Base-by-base conservation (phyloP, 2,329 filamentous ascomycete species). In the Colletotrichum sp. region DNA sequence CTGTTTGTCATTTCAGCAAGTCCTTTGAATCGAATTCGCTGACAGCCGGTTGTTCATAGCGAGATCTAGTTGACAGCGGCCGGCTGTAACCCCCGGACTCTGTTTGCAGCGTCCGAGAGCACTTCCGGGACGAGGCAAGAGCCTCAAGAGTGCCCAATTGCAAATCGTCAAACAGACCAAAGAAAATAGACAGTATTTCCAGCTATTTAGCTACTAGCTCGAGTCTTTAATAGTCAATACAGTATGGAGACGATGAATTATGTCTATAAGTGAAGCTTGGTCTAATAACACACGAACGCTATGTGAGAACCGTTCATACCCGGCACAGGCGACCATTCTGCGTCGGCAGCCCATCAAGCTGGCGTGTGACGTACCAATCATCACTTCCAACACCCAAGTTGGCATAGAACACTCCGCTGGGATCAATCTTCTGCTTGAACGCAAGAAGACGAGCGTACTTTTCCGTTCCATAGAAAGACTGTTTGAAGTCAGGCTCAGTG, bases 351-450 rank as follows among this genome's bases (percentile, higher is more conserved):
- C 73, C 69, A 7, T 76, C 69, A 28, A 60, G 60, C 18, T 72
- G 49, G 21, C 74, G 30, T 4, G 76, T 77, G 21, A 80, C 59
- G 15, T 76, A 78, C 76, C 79, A 80, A 4, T 55, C 74, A 65
- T 83, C 81, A 13, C 81, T 80, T 1, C 81, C 82, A 4, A 83
- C 81, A 10, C 78, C 80, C 18, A 79, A 79, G 7, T 76, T 78
- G 30, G 79, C 80, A 64, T 80, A 83, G 39, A 85, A 83, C 0
- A 84, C 36, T 7, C 73, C 71, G 8, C 76, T 68, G 5, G 83
- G 82, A 24, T 85, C 83, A 36, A 80, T 78, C 77, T 80, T 79
- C 34, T 80, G 77, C 79, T 84, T 85, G 18, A 82, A 78, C 15
- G 77, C 71, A 5, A 79, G 62, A 13, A 84, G 78, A 8, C 78